Conservation (phyloP, 805 yeast genomes). For the Tetrapisispora taiwanensis region DNA sequence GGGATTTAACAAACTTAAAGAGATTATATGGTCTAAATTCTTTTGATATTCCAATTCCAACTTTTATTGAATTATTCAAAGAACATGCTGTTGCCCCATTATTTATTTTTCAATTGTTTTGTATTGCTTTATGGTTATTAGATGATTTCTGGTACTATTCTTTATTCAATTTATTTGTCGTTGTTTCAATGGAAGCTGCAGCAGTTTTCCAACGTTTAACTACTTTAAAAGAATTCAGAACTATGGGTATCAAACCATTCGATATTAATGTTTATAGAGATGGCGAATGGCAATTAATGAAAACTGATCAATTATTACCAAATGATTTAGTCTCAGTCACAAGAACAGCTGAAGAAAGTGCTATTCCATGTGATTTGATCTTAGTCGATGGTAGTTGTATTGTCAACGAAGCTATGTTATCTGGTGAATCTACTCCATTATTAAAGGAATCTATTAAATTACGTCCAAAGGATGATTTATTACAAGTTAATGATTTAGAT, state of each 20-base stretch:
- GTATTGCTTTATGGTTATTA: conserved; percentile 91
- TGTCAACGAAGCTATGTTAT: conserved; percentile 96
- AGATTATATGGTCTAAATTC: conserved; percentile 74
- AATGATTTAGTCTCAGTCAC: conserved; percentile 83
- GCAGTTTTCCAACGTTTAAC: conserved; percentile 92
- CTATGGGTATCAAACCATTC: conserved; percentile 95
- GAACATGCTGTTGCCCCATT: conserved; percentile 98
- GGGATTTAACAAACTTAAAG: conserved; percentile 38
- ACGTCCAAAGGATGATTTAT: conserved; percentile 60
- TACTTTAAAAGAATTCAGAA: conserved; percentile 89
- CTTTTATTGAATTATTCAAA: conserved; percentile 80
- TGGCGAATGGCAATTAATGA: conserved; percentile 54
- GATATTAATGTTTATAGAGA: conserved; percentile 63
- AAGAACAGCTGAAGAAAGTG: conserved; percentile 83
- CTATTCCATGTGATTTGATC: conserved; percentile 88
- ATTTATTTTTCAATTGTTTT: conserved; percentile 91
- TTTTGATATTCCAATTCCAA: conserved; percentile 92
- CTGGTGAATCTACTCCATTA: conserved; percentile 96
- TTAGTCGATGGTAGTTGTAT: conserved; percentile 85
- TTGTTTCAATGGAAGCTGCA: conserved; percentile 85
- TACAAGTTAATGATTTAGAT: conserved; percentile 76
- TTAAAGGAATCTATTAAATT: conserved; percentile 82
- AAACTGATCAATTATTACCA: conserved; percentile 73
- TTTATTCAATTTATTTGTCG: conserved; percentile 81
- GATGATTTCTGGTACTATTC: conserved; percentile 97